Conservation (phyloP, 257 asterid genomes). For the Sherardia arvensis region DNA sequence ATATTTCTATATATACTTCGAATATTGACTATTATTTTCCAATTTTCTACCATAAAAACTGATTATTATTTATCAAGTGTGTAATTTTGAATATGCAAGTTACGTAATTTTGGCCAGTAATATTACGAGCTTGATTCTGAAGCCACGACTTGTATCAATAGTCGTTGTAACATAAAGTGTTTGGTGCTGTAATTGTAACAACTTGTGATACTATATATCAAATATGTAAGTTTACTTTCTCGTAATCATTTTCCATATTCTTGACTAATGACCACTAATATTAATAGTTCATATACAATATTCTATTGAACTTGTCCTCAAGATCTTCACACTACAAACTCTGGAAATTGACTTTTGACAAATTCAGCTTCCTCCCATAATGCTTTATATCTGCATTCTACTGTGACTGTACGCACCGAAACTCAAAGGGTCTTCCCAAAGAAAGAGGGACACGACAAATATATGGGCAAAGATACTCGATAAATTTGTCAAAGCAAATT, state of each 20-base stretch:
- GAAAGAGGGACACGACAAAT: no score
- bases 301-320: no score
- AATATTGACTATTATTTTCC: neutral
- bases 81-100: neutral
- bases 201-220: neutral
- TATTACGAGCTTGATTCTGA: constrained; percentile 1
- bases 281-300: no score
- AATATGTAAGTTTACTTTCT: neutral
- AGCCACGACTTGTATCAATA: neutral
- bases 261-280: neutral
- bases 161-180: neutral
- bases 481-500: no score
- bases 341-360: no score
- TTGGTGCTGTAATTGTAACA: neutral
- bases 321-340: no score
- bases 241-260: neutral
- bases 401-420: no score
- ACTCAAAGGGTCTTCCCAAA: no score
- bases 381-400: no score
- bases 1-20: neutral
- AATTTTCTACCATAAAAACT: no score
- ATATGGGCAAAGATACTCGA: no score
- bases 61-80: neutral
- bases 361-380: no score
- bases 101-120: neutral